These are phyloP conservation scores for Leccinellum rugosiceps DNA, from an alignment of 768 basidiomycete species.

Conservation along the genomic window DNA sequence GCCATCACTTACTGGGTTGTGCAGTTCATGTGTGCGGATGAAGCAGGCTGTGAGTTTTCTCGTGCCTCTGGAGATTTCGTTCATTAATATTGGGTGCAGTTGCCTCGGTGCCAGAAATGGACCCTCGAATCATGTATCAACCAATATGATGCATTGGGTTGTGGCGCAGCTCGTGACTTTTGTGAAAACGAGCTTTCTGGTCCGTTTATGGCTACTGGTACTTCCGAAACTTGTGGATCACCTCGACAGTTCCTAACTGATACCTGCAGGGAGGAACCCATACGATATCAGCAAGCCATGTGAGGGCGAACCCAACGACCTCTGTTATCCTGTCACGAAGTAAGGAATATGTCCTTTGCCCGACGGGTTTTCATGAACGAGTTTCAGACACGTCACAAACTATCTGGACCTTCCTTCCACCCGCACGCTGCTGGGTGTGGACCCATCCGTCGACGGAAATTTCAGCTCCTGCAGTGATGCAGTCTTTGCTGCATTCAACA, in stretches of 20 bases:
- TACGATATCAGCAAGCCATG: conserved; percentile 71
- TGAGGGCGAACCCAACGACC: conserved; percentile 44
- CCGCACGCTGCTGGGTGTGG: conserved; percentile 60
- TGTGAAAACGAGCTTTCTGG: conserved; percentile 48
- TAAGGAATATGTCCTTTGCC: conserved; percentile 12
- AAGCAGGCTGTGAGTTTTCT: conserved; percentile 36
- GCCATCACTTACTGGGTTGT: background rate
- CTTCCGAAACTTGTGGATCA: conserved; percentile 4
- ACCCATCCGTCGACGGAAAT: conserved; percentile 39
- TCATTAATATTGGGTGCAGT: conserved; percentile 33
- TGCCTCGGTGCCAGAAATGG: conserved; percentile 66
- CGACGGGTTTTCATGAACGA: background rate
- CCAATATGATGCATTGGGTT: conserved; percentile 63
- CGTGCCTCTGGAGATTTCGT: background rate
- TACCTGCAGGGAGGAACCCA: conserved; percentile 44
- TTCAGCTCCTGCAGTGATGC: conserved; percentile 39
- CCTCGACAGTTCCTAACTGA: background rate
- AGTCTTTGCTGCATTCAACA: conserved; percentile 49
- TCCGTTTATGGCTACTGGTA: conserved; percentile 33
- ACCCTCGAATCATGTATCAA: conserved; percentile 60
- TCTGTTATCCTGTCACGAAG: conserved; percentile 61
- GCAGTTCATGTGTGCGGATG: conserved; percentile 39
- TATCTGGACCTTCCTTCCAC: conserved; percentile 62
- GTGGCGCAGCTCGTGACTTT: conserved; percentile 63
- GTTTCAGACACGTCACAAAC: conserved; percentile 46